Percentiles rank a stretch among this genome's conserved stretches.
phyloP scores from a whole-genome alignment of 306 rosid species.

The Prunus kanzakura region DNA sequence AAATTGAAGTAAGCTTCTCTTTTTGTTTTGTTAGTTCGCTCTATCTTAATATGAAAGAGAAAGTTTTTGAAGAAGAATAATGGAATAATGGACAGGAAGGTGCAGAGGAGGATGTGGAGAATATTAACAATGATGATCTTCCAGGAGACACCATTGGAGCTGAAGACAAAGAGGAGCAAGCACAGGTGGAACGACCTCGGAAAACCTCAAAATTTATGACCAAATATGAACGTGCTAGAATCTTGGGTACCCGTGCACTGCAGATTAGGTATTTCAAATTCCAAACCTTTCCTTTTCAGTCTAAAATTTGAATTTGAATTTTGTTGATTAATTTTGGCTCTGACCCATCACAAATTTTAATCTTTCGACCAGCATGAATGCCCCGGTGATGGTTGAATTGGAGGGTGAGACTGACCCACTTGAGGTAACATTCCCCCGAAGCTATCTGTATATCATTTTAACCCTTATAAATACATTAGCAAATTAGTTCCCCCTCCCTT shows the following conservation, averaged over 20 bases:
- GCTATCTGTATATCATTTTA: not conserved
- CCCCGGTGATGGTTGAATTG: slow-evolving; percentile 96
- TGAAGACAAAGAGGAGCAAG: slow-evolving; percentile 55
- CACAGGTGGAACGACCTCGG: slow-evolving; percentile 53
- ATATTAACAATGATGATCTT: slow-evolving; percentile 52
- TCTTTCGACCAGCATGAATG: slow-evolving; percentile 70
- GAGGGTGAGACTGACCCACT: slow-evolving; percentile 98
- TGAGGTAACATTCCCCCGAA: slow-evolving; percentile 51
- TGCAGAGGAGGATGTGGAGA: slow-evolving; percentile 75
- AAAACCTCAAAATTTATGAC: slow-evolving; percentile 89
- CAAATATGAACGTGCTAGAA: slow-evolving; percentile 89
- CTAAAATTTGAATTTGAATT: not conserved
- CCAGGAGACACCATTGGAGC: slow-evolving; percentile 58
- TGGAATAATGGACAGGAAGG: slow-evolving; percentile 63
- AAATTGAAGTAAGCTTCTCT: slow-evolving; percentile 55
- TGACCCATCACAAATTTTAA: not conserved
- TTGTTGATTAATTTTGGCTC: not conserved
- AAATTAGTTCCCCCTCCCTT: not conserved
- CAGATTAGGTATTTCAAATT: slow-evolving; percentile 69
- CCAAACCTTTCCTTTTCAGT: not conserved
- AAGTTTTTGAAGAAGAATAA: not conserved
- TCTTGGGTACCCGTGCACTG: slow-evolving; percentile 92
- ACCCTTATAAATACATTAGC: not conserved
- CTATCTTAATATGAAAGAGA: not conserved
- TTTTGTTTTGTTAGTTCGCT: not conserved